Evolutionary conservation across 306 rosid species (phyloP).

Genomic region (Cicer judaicum): DNA sequence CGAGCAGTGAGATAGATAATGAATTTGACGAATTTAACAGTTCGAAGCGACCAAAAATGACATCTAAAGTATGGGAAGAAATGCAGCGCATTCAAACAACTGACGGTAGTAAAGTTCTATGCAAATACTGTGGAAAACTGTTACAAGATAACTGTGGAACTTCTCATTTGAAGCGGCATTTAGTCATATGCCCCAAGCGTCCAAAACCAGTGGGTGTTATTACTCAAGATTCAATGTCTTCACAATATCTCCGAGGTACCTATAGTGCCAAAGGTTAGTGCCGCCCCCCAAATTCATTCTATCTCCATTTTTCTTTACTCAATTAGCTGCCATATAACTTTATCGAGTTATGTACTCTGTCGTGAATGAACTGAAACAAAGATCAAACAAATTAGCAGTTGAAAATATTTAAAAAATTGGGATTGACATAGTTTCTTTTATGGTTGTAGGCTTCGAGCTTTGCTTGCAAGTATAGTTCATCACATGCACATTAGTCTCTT

Average conservation of each 20-base stretch:
- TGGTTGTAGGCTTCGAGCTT: neutral
- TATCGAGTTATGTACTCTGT: slow-evolving; percentile 22
- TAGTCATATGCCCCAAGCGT: slow-evolving; percentile 53
- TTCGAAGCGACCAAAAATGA: slow-evolving; percentile 55
- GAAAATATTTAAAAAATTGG: slow-evolving; percentile 1
- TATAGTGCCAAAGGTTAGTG: slow-evolving; percentile 39
- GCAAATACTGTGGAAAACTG: slow-evolving; percentile 54
- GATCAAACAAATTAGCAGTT: neutral
- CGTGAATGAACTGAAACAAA: slow-evolving; percentile 9
- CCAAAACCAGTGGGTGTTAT: slow-evolving; percentile 48
- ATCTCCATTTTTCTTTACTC: slow-evolving; percentile 24
- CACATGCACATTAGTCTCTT: neutral
- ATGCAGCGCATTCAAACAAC: slow-evolving; percentile 54
- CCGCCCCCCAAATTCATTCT: slow-evolving; percentile 14
- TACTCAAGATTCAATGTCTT: slow-evolving; percentile 44
- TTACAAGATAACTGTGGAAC: slow-evolving; percentile 63
- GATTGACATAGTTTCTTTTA: neutral
- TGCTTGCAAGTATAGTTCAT: slow-evolving; percentile 1
- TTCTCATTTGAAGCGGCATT: slow-evolving; percentile 63
- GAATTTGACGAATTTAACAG: slow-evolving; percentile 51
- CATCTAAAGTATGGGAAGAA: slow-evolving; percentile 61
- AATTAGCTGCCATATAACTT: slow-evolving; percentile 10
- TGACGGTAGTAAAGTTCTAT: slow-evolving; percentile 55
- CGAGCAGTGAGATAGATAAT: slow-evolving; percentile 40
- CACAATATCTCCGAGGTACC: slow-evolving; percentile 19